A percentile compares a stretch with the other conserved stretches of the same genome.
Evolutionary conservation across 768 basidiomycete genomes (phyloP).

Genomic region (Phallus indusiatus): DNA sequence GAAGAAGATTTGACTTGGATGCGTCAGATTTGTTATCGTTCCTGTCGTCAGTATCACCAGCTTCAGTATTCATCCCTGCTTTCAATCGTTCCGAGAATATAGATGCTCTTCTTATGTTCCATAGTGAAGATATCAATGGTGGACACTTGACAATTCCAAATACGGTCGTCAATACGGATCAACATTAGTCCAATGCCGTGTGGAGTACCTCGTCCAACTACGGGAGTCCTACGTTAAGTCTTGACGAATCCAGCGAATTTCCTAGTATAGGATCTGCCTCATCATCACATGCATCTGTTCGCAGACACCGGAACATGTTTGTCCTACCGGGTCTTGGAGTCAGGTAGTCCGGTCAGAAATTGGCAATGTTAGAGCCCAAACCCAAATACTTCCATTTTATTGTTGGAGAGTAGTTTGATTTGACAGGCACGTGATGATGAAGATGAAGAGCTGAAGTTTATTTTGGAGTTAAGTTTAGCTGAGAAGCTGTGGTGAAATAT

Average conservation of each 20-base stretch:
- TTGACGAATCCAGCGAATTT: background rate
- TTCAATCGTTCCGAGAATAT: background rate
- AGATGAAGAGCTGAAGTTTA: conserved; percentile 57
- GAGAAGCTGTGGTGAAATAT: conserved; percentile 32
- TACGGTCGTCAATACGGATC: conserved; percentile 1
- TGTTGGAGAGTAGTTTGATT: background rate
- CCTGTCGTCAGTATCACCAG: conserved; percentile 8
- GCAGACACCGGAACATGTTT: background rate
- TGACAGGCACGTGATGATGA: conserved; percentile 27
- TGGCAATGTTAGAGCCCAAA: background rate
- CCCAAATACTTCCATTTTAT: background rate
- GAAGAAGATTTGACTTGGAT: conserved; percentile 8
- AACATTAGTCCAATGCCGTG: conserved; percentile 5
- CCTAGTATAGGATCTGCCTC: background rate
- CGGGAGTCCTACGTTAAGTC: background rate
- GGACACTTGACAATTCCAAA: conserved; percentile 19
- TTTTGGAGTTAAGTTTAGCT: conserved; percentile 60
- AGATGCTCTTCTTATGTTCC: conserved; percentile 49
- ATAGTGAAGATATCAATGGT: too few species aligned
- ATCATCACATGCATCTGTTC: background rate
- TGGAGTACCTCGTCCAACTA: conserved; percentile 7
- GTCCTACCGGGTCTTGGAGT: conserved; percentile 3
- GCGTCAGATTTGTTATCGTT: background rate
- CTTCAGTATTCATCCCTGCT: conserved; percentile 19
- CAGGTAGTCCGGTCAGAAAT: background rate